Percentiles rank a stretch among this genome's conserved stretches.
Evolutionary conservation across 805 yeast species (phyloP).

Genomic region (Tetrapisispora namnaoensis): DNA sequence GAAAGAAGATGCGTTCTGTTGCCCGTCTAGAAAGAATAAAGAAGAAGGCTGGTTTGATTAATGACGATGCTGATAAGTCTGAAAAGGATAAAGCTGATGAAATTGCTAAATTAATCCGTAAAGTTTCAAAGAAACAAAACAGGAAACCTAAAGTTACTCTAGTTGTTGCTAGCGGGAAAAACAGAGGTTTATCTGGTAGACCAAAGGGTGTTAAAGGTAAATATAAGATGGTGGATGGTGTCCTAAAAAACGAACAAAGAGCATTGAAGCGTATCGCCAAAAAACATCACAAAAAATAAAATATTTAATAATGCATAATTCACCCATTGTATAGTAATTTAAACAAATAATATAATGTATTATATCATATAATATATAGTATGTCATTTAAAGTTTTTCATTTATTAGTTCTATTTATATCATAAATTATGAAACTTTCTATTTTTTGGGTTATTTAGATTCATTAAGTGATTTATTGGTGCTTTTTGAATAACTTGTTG

Average conservation of each 20-base stretch:
- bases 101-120: slow-evolving; percentile 75
- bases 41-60: slow-evolving; percentile 86
- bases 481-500: not conserved
- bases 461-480: not conserved
- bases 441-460: not conserved
- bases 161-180: slow-evolving; percentile 78
- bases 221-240: slow-evolving; percentile 99
- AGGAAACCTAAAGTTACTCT: slow-evolving; percentile 74
- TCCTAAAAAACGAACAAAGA: slow-evolving; percentile 92
- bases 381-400: not conserved
- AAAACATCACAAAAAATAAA: slow-evolving; percentile 52
- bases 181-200: slow-evolving; percentile 84
- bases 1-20: slow-evolving; percentile 89
- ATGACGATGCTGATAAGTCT: slow-evolving; percentile 76
- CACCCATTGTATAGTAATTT: not conserved
- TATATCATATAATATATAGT: not conserved
- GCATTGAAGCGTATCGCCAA: slow-evolving; percentile 85
- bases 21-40: slow-evolving; percentile 78
- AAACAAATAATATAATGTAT: not conserved
- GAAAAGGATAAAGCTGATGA: slow-evolving; percentile 94
- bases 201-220: slow-evolving; percentile 96
- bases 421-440: not conserved
- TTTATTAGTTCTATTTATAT: not conserved
- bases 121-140: slow-evolving; percentile 61
- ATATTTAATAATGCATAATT: slow-evolving; percentile 2